Evolutionary conservation across 495 filamentous ascomycete genomes (phyloP).

Genomic region (Clavariopsis aquatica): DNA sequence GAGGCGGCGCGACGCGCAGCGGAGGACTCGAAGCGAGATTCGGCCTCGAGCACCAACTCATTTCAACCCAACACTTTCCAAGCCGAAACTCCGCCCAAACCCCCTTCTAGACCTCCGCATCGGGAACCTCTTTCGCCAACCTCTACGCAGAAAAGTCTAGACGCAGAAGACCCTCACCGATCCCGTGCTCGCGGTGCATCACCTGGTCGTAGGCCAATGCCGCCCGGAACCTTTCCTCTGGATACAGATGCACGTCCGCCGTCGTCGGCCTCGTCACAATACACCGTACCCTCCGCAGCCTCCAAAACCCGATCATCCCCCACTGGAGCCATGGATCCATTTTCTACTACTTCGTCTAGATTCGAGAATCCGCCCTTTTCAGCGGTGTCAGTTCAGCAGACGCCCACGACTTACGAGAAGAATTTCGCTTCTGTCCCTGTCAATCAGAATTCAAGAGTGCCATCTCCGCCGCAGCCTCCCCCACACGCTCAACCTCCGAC

Average conservation of each 20-base stretch:
- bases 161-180: constrained; percentile 18
- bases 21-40: constrained; percentile 17
- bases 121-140: constrained; percentile 9
- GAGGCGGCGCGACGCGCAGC: constrained; percentile 7
- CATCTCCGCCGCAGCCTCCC: constrained; percentile 24
- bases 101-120: constrained; percentile 12
- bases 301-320: constrained; percentile 19
- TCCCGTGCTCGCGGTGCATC: constrained; percentile 28
- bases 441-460: constrained; percentile 18
- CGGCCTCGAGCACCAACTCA: constrained; percentile 25
- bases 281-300: constrained; percentile 27
- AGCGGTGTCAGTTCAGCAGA: constrained; percentile 1
- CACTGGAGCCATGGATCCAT: neutral
- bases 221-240: constrained; percentile 19
- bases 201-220: constrained; percentile 16
- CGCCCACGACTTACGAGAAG: constrained; percentile 1
- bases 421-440: neutral
- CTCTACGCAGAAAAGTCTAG: neutral
- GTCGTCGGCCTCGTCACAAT: constrained; percentile 28
- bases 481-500: constrained; percentile 10
- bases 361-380: constrained; percentile 9
- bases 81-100: constrained; percentile 23
- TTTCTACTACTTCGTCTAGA: neutral
- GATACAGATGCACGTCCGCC: constrained; percentile 28
- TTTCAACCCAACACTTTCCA: constrained; percentile 17